A percentile compares a stretch with the other conserved stretches of the same genome.
Evolutionary conservation across 768 basidiomycete genomes (phyloP).

Genomic region (Pleurotus sapidus): DNA sequence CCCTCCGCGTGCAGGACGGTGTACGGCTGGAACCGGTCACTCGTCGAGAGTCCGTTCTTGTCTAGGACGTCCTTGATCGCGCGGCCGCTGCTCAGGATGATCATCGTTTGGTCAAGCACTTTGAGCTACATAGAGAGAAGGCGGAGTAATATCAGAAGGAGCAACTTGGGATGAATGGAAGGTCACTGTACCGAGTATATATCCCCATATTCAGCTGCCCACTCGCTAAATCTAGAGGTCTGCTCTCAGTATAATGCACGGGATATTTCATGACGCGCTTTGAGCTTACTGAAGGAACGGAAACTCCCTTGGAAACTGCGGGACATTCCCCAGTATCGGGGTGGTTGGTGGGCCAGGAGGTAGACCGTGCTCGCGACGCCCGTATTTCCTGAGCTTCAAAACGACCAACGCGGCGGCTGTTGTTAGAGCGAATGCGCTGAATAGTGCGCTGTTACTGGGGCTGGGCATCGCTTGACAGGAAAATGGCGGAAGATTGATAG

Average conservation of each 20-base stretch:
- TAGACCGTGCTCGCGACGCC: constrained; percentile 11
- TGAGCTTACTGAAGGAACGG: not conserved
- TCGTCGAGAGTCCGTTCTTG: constrained; percentile 18
- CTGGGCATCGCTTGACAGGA: no score
- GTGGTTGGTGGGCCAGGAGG: constrained; percentile 23
- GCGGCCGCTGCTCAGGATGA: constrained; percentile 19
- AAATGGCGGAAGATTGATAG: no score
- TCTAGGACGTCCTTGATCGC: constrained; percentile 24
- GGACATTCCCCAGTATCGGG: constrained; percentile 20
- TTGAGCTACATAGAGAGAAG: constrained; percentile 19
- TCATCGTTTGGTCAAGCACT: constrained; percentile 16
- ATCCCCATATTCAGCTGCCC: constrained; percentile 14
- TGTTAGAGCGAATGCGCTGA: no score
- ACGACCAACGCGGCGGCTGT: not conserved
- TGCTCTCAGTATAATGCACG: not conserved
- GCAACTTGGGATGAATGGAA: not conserved
- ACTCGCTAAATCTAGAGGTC: constrained; percentile 12
- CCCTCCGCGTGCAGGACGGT: constrained; percentile 17
- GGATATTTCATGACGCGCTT: constrained; percentile 7
- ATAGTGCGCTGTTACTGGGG: no score
- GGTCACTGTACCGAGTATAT: constrained; percentile 10
- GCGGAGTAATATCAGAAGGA: not conserved
- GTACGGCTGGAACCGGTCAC: constrained; percentile 20
- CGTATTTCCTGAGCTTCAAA: not conserved
- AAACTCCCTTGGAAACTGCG: constrained; percentile 16